Evolutionary conservation across 2,329 filamentous ascomycete species (phyloP).

Genomic region (Pleoardoris graminearum): DNA sequence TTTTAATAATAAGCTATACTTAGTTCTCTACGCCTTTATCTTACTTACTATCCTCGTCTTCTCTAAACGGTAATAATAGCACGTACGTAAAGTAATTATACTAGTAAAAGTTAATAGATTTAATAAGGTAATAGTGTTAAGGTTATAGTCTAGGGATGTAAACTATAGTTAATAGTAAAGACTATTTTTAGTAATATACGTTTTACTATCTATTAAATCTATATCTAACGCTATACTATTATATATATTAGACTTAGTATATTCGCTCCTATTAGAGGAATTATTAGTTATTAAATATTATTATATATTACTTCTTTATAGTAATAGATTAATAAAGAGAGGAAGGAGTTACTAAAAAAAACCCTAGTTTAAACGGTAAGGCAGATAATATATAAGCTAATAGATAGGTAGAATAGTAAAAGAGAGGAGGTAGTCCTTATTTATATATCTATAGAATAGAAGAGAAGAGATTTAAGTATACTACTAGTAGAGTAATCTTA

Average conservation of each 20-base stretch:
- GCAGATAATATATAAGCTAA: neutral
- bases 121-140: too few species aligned
- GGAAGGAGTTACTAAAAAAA: neutral
- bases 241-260: conserved; percentile 1
- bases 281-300: neutral
- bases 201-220: neutral
- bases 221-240: neutral
- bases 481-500: too few species aligned
- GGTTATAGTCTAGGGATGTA: too few species aligned
- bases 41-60: conserved; percentile 1
- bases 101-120: too few species aligned
- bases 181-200: too few species aligned
- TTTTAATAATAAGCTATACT: conserved; percentile 5
- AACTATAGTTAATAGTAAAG: too few species aligned
- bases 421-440: too few species aligned
- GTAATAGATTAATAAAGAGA: neutral
- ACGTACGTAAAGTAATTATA: too few species aligned
- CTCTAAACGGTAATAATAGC: too few species aligned
- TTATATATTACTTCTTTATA: neutral
- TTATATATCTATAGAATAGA: too few species aligned
- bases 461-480: too few species aligned
- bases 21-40: neutral
- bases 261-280: conserved; percentile 2
- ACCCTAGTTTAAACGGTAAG: neutral
- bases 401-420: too few species aligned